These are phyloP conservation scores for Trichoderma endophyticum DNA, from an alignment of 2,329 filamentous ascomycete genomes.

Conservation along the genomic window DNA sequence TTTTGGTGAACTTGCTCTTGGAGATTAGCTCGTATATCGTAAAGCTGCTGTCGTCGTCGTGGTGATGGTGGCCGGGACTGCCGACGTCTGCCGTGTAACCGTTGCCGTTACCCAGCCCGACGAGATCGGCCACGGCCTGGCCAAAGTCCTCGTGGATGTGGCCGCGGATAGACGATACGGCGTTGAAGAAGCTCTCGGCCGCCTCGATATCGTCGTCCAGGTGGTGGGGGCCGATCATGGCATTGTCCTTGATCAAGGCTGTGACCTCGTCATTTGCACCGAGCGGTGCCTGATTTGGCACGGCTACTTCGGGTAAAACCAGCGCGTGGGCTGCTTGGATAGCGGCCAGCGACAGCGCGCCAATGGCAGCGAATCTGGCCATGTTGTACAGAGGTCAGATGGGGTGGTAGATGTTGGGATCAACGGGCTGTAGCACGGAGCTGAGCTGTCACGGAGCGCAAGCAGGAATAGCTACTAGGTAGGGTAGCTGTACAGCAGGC, in stretches of 20 bases:
- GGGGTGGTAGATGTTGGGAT: neutral
- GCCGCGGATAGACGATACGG: constrained; percentile 2
- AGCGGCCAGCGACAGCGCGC: constrained; percentile 16
- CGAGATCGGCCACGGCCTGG: neutral
- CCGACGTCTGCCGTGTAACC: constrained; percentile 4
- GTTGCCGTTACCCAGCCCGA: neutral
- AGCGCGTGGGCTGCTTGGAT: constrained; percentile 10
- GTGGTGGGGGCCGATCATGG: neutral
- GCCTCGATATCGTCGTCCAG: neutral
- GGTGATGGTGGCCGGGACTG: neutral
- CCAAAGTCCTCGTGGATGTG: constrained; percentile 17
- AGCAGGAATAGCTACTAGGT: neutral
- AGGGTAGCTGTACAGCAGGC: neutral
- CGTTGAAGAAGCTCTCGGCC: constrained; percentile 12
- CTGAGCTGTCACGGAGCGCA: neutral
- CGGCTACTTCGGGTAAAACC: constrained; percentile 14
- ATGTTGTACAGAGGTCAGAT: neutral
- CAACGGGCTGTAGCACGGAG: neutral
- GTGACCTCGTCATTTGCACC: neutral
- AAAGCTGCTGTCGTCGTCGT: constrained; percentile 33
- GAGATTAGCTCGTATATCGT: constrained; percentile 76
- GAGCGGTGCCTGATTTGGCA: constrained; percentile 12
- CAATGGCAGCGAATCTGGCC: constrained; percentile 8
- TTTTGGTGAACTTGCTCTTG: constrained; percentile 71
- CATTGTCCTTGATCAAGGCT: constrained; percentile 2